Base-by-base conservation (phyloP, 352 stramenopile genomes). In the Globisporangium rhizosaccharum region DNA sequence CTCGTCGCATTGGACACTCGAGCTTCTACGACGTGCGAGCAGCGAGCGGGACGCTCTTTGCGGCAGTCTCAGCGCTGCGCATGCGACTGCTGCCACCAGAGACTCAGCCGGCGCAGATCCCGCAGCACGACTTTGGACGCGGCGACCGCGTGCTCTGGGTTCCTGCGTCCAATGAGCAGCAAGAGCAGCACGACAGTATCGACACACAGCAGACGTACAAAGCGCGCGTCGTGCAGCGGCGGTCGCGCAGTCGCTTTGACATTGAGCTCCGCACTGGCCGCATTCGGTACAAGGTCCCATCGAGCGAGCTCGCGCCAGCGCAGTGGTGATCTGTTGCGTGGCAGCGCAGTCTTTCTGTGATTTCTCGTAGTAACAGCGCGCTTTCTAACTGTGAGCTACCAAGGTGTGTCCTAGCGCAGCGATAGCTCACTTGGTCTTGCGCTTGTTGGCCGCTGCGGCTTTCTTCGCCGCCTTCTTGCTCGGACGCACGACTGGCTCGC, bases 391-490 rank as follows among this genome's bases (percentile, higher is more conserved):
- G 39, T 18, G 12, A 12, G 44, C 44, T 8, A 11, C 15, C 23
- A 23, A 23, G 23, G 23, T 23, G 23, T 23, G 23, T 46, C 12
- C 41, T 46, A n/a, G 7, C 17, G 41, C 23, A n/a, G 12, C 44
- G 9, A 6, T 5, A 15, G 7, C 71, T 66, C 82, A 87, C 64
- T 87, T 87, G 62, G 68, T 72, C 70, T 90, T 88, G 66, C 74
- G 72, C 71, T 90, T 90, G 61, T 64, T 66, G 4, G 60, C 63
- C 6, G 69, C 68, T 33, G 57, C 59, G 66, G 49, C 49, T 44
- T 88, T 90, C 77, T 90, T 90, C 52, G 66, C 65, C 5, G 77
- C 75, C 63, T 89, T 90, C 73, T 90, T 89, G 69, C 69, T 82
- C 57, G 70, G 56, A 47, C 78, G 79, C 47, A 67, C 68, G 20